Evolutionary conservation across 139 green algal genomes (phyloP).

Genomic region (Chlorella sp.): DNA sequence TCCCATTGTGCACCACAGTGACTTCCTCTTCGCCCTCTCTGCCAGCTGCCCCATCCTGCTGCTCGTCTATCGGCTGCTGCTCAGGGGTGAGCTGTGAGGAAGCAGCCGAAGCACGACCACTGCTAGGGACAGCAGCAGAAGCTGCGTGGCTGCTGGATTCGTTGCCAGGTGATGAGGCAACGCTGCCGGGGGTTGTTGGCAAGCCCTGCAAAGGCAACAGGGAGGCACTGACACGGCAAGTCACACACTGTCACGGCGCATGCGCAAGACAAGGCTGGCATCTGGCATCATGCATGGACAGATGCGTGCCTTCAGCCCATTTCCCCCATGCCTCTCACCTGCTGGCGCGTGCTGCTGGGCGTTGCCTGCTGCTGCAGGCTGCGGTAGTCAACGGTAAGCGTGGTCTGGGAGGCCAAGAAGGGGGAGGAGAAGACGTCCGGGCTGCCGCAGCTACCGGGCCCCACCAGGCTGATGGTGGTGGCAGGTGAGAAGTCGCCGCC

Average conservation of each 20-base stretch:
- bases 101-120: too few species aligned
- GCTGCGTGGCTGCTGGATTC: background rate
- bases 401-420: constrained; percentile 23
- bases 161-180: too few species aligned
- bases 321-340: background rate
- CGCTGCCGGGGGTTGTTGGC: too few species aligned
- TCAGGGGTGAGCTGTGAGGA: background rate
- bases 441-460: background rate
- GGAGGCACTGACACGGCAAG: too few species aligned
- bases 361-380: constrained; percentile 3
- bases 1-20: constrained; percentile 33
- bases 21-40: constrained; percentile 8
- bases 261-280: too few species aligned
- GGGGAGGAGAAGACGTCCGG: constrained; percentile 32
- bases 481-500: background rate
- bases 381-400: constrained; percentile 38
- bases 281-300: background rate
- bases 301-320: background rate
- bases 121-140: too few species aligned
- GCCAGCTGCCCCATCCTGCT: background rate
- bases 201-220: too few species aligned
- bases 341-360: background rate
- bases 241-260: too few species aligned
- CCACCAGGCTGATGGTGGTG: constrained; percentile 1
- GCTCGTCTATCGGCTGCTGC: background rate